phyloP scores from a whole-genome alignment of 768 basidiomycete species.

The Auricularia auricula-judae region DNA sequence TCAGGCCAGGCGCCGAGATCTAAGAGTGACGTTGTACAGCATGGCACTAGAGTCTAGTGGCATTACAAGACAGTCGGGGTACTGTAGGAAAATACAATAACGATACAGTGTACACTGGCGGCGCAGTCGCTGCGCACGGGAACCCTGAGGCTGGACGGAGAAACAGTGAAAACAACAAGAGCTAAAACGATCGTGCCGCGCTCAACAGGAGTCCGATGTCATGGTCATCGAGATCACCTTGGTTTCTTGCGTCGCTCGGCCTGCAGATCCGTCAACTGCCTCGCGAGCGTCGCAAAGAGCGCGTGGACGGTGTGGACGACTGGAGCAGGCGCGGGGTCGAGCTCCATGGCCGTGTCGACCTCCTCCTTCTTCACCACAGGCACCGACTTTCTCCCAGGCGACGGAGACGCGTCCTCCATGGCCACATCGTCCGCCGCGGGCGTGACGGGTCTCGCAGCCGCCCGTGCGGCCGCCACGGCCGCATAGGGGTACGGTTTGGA shows the following conservation, averaged over 20 bases:
- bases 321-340: neutral
- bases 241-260: slow-evolving; percentile 1
- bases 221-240: neutral
- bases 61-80: neutral
- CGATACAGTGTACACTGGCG: neutral
- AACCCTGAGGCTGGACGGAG: neutral
- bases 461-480: neutral
- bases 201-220: neutral
- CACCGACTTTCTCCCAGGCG: neutral
- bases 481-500: neutral
- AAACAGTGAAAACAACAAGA: neutral
- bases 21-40: no score
- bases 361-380: neutral
- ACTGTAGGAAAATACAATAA: neutral
- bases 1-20: no score
- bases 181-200: no score
- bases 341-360: neutral
- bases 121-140: neutral
- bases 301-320: neutral
- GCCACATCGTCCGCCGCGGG: neutral
- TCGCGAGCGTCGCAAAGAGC: neutral
- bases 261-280: neutral
- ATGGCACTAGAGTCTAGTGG: neutral
- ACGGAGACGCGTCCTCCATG: neutral
- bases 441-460: neutral